Base-by-base conservation (phyloP, 148 eudicot genomes). In the Silene latifolia region DNA sequence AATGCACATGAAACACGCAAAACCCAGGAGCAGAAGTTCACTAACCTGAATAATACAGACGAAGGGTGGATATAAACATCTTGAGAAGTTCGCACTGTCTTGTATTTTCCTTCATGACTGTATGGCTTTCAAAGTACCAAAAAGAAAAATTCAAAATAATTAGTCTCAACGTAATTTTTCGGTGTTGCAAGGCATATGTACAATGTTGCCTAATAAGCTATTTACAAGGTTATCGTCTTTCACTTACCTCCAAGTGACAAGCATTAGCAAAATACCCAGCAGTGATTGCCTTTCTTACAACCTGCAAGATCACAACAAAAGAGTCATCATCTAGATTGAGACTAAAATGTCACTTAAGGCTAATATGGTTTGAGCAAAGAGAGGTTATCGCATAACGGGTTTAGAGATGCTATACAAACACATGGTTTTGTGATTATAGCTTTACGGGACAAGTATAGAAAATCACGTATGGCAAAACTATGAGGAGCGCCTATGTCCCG, bases 31-130 rank as follows among this genome's bases (percentile, higher is more conserved):
- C n/a, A 24, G 12, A 23, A 51, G 57, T 59, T 54, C 67, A 77
- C 88, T 69, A 59, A 92, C 99, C 99, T 89, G 90, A 96, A 96
- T 78, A 96, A 75, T 46, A 92, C 87, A 69, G 98, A 96, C 19
- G 99, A 96, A 57, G 99, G 99, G 82, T 96, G 99, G 69, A 96
- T 96, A 86, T 89, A 87, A 61, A 92, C 99, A 72, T 96, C 99
- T 83, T 92, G 91, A 65, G 98, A 88, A 74, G 93, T 80, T 77
- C 98, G 83, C 18, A 90, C 72, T 15, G 99, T 96, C 91, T 90
- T 92, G 89, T 96, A 96, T 79, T 79, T 85, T 59, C 99, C 99
- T 69, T 85, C 91, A 74, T 92, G 98, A 76, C 98, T 90, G 83
- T 81, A 96, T 53, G 97, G 82, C 99, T 94, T 21, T 21, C 18